A percentile compares a stretch with the other conserved stretches of the same genome.
phyloP scores from a whole-genome alignment of 2,329 filamentous ascomycete genomes.

The Lanzia echinophila region DNA sequence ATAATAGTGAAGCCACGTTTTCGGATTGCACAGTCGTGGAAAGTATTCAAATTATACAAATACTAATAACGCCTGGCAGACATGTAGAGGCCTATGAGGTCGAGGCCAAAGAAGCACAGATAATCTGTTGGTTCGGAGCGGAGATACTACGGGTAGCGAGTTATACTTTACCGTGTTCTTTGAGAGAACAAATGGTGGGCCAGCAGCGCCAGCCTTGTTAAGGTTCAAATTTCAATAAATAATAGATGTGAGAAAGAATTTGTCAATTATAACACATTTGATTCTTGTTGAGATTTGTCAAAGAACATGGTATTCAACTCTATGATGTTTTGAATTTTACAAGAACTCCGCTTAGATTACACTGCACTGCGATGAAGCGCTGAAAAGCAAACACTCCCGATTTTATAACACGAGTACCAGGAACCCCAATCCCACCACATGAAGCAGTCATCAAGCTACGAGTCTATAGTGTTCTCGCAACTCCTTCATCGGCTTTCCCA shows the following conservation, averaged over 20 bases:
- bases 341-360: conserved; percentile 23
- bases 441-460: background rate
- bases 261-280: too few species aligned
- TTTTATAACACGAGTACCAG: conserved; percentile 17
- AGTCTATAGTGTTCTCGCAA: conserved; percentile 5
- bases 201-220: background rate
- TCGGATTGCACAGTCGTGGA: background rate
- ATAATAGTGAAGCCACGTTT: background rate
- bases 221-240: background rate
- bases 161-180: conserved; percentile 7
- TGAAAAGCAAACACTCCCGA: conserved; percentile 9
- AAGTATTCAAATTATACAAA: background rate
- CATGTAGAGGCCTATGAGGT: too few species aligned
- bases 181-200: background rate
- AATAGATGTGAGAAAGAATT: background rate
- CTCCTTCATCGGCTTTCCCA: background rate
- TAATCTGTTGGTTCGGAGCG: background rate
- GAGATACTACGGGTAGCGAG: conserved; percentile 5
- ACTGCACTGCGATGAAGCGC: conserved; percentile 13
- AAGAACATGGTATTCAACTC: background rate
- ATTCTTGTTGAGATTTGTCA: background rate
- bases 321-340: conserved; percentile 17
- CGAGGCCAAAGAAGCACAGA: too few species aligned
- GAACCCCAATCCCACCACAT: background rate
- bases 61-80: background rate